A percentile compares a stretch with the other conserved stretches of the same genome.
phyloP scores from a whole-genome alignment of 495 filamentous ascomycete species.

The Aspergillus taichungensis region DNA sequence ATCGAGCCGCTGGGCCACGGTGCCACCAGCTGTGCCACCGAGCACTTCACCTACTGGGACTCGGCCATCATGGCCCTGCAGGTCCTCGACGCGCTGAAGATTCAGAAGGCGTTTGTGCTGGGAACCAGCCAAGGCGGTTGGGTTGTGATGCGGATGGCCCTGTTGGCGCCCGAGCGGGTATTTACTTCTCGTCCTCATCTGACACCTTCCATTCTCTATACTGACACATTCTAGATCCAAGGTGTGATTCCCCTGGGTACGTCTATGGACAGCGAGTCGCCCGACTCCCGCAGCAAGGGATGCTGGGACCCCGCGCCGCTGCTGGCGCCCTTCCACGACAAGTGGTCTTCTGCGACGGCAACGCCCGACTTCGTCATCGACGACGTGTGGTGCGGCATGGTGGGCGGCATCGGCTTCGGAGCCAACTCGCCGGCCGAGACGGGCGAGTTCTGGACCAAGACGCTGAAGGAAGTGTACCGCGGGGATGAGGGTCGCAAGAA shows the following conservation, averaged over 20 bases:
- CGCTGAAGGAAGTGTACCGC: constrained; percentile 46
- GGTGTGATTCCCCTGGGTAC: constrained; percentile 55
- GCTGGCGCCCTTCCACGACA: constrained; percentile 36
- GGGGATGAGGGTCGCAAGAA: constrained; percentile 54
- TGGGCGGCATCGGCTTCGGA: constrained; percentile 50
- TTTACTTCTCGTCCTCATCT: constrained; percentile 3
- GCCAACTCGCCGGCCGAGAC: constrained; percentile 29
- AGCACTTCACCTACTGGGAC: constrained; percentile 51
- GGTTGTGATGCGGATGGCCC: constrained; percentile 53
- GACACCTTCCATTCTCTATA: background rate
- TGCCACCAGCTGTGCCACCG: constrained; percentile 26
- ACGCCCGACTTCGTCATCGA: constrained; percentile 48
- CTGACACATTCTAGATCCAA: constrained; percentile 30
- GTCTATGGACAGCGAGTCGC: constrained; percentile 53
- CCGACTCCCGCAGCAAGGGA: constrained; percentile 42
- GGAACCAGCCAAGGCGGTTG: constrained; percentile 61
- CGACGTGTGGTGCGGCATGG: constrained; percentile 47
- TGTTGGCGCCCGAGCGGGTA: constrained; percentile 51
- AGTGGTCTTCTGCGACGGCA: constrained; percentile 33
- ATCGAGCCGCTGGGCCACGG: constrained; percentile 52
- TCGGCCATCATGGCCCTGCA: constrained; percentile 41
- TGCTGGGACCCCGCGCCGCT: constrained; percentile 50
- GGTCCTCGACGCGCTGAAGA: constrained; percentile 43
- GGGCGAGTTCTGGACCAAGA: constrained; percentile 44
- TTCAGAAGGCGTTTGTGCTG: constrained; percentile 50